Base-by-base conservation (phyloP, 2,329 filamentous ascomycete genomes). In the Epichloe sibirici region DNA sequence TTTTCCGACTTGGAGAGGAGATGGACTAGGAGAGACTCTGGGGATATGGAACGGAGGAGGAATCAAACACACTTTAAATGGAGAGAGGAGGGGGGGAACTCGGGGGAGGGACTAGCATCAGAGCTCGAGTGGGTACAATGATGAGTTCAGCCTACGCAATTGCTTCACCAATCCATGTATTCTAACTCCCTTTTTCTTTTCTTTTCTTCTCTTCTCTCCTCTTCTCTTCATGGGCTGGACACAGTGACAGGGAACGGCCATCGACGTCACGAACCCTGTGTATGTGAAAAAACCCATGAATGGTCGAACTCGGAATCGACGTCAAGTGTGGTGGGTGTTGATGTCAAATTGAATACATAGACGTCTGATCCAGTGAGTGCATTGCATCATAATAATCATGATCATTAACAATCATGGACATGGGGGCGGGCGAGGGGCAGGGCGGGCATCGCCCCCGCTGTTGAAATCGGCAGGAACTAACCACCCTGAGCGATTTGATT, bases 81-180 rank as follows among this genome's bases (percentile, higher is more conserved):
- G 23, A 49, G 49, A 31, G 46, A 43, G 47, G n/a, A 38, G 39
- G 21, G 45, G 25, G 15, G 35, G 42, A 28, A 3, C 4, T 35
- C 38, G 35, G 45, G 45, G 17, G 15, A 28, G 45, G 37, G 37
- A 4, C 42, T 43, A n/a, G 31, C 50, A 52, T 49, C n/a, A 21
- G 34, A 53, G 43, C 38, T 47, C 43, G 40, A 51, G 52, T 53
- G 52, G 52, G 43, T 47, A 51, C 45, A 17, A 51, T 21, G 52
- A 51, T 49, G 51, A 45, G 46, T 45, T 28, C 8, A 52, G 52
- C 35, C 28, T 21, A 45, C 43, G 21, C 45, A 31, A 31, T 25
- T 39, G 21, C 35, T 39, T 48, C 34, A 17, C 7, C 46, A 28
- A 38, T 15, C 5, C 21, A 43, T 11, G 17, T 21, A 21, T 21